A percentile compares a stretch with the other conserved stretches of the same genome.
These are phyloP conservation scores for Incumbomyces lentus DNA, from an alignment of 2,329 filamentous ascomycete species.

Conservation along the genomic window DNA sequence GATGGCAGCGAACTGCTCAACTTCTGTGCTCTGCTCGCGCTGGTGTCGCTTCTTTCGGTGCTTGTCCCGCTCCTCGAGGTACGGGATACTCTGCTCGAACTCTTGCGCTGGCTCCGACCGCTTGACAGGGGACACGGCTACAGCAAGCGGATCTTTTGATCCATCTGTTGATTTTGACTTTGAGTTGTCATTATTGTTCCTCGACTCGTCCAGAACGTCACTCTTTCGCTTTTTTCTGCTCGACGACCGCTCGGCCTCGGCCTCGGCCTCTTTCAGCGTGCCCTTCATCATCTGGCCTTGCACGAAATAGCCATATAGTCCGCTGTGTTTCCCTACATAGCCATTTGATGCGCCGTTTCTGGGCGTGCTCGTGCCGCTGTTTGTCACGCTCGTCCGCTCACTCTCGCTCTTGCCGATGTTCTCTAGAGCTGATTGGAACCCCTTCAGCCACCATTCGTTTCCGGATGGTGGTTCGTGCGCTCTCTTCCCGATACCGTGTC, in stretches of 20 bases:
- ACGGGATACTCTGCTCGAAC: not conserved
- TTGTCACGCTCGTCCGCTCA: slow-evolving; percentile 31
- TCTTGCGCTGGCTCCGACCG: not conserved
- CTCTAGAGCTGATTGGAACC: slow-evolving; percentile 76
- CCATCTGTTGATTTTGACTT: not conserved
- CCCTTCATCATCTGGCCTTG: slow-evolving; percentile 67
- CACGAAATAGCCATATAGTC: slow-evolving; percentile 76
- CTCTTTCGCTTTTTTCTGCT: slow-evolving; percentile 16
- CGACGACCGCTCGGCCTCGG: not conserved
- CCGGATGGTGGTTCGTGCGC: slow-evolving; percentile 51
- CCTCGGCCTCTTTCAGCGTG: slow-evolving; percentile 37
- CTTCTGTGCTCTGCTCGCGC: slow-evolving; percentile 6
- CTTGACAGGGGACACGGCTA: slow-evolving; percentile 1
- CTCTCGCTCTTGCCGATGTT: slow-evolving; percentile 45
- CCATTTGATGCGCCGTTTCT: slow-evolving; percentile 36
- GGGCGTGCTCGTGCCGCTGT: slow-evolving; percentile 45
- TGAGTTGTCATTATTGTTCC: too few relatives aligned
- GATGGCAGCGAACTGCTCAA: slow-evolving; percentile 17
- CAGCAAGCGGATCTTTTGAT: not conserved
- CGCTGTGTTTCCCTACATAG: slow-evolving; percentile 32
- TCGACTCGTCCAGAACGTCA: slow-evolving; percentile 11
- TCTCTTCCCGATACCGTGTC: slow-evolving; percentile 68
- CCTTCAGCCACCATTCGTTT: slow-evolving; percentile 96
- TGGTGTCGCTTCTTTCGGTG: slow-evolving; percentile 13
- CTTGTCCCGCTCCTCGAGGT: slow-evolving; percentile 3